Percentiles rank a stretch among this genome's conserved stretches.
phyloP scores from a whole-genome alignment of 495 filamentous ascomycete genomes.

The Aspergillus sparsus region DNA sequence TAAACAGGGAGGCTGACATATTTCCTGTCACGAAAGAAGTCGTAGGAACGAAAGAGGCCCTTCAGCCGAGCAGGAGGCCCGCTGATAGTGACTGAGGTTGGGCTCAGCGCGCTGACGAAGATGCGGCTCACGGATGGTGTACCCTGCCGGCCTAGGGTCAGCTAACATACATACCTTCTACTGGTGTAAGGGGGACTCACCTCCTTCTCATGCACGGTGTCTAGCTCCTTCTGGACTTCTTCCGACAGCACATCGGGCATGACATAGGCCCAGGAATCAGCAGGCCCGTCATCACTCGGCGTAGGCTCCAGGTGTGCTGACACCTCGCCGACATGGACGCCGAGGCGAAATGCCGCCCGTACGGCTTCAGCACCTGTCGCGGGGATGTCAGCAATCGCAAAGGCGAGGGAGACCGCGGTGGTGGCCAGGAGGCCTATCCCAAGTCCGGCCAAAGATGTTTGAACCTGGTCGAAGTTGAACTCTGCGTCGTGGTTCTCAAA shows the following conservation, averaged over 20 bases:
- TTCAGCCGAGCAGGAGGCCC: slow-evolving; percentile 43
- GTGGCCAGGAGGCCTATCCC: slow-evolving; percentile 38
- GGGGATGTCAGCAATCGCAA: slow-evolving; percentile 29
- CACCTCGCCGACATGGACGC: slow-evolving; percentile 31
- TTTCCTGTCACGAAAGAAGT: slow-evolving; percentile 29
- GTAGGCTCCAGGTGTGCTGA: slow-evolving; percentile 27
- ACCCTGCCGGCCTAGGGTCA: not conserved
- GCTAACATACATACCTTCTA: not conserved
- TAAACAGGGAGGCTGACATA: slow-evolving; percentile 31
- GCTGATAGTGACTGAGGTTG: slow-evolving; percentile 35
- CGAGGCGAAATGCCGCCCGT: slow-evolving; percentile 38
- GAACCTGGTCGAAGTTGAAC: slow-evolving; percentile 3
- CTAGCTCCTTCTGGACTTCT: slow-evolving; percentile 37
- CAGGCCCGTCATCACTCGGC: not conserved
- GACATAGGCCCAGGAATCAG: slow-evolving; percentile 41
- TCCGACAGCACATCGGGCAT: slow-evolving; percentile 27
- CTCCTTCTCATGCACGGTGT: slow-evolving; percentile 25
- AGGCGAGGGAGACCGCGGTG: slow-evolving; percentile 33
- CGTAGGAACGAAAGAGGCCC: slow-evolving; percentile 26
- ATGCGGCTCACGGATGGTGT: slow-evolving; percentile 28
- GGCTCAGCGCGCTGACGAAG: slow-evolving; percentile 36
- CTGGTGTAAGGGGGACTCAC: not conserved
- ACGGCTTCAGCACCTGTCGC: slow-evolving; percentile 30
- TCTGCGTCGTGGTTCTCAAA: slow-evolving; percentile 8
- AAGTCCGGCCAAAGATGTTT: slow-evolving; percentile 26